Evolutionary conservation across 805 yeast species (phyloP), one percentile per base, ranked within the genome.

Genomic region (Candida morakotiae): DNA sequence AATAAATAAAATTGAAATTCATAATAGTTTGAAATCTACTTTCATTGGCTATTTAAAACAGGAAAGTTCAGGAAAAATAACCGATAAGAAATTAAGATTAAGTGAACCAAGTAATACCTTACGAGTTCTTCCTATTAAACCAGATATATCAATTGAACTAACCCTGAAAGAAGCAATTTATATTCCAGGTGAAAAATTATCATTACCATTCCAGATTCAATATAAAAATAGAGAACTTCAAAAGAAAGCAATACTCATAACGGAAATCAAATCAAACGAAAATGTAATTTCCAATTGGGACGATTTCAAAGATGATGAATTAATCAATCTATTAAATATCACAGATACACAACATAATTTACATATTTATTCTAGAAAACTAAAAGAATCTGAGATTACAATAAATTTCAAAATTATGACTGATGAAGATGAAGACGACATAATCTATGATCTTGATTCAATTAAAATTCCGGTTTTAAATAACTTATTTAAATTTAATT

Each of bases 271-370:
- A 2, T 23, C 21, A 1, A 32, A 38, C 11, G 35, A 33, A 15
- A 41, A 44, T 5, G 48, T 56, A 2, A 58, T 48, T 31, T 49
- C 49, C 3, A 55, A 53, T 37, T 67, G 71, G 71, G 56, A 60
- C 16, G 44, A 35, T 5, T 40, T 59, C 29, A 67, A 67, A 40
- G 73, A 67, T 41, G 73, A 67, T 33, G 69, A 63, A 40, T 55
- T 65, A 1, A 43, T 67, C 28, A 49, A 51, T 18, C 32, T 66
- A 21, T 36, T 44, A 4, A 41, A 41, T 1, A 28, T 35, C 1
- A 44, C 35, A 1, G 13, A 19, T 13, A n/a, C 6, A 19, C 25
- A 28, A 1, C 49, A 48, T 25, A 30, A 13, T 1, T 47, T 64
- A 26, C 48, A 53, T 19, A 41, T 62, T 10, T 39, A 5, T 9